Conservation (phyloP, 257 asterid genomes). For the Euphrasia confusa region DNA sequence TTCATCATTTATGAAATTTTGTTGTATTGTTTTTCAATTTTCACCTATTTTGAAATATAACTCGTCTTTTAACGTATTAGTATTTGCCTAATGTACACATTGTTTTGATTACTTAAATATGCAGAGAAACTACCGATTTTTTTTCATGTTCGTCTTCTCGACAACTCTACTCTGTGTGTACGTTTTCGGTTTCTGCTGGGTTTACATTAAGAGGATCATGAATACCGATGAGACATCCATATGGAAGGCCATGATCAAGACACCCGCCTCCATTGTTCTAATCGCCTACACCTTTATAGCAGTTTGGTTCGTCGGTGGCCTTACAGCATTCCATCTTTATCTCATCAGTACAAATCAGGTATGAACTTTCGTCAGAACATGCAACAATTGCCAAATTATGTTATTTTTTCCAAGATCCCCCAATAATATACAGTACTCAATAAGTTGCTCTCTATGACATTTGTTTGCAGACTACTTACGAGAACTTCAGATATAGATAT, state of each 20-base stretch:
- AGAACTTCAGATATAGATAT: conserved; percentile 89
- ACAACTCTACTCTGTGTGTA: conserved; percentile 90
- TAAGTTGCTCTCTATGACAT: background rate
- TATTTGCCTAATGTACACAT: conserved; percentile 3
- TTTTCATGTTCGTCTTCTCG: conserved; percentile 99
- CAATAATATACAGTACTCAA: background rate
- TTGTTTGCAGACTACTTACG: conserved; percentile 82
- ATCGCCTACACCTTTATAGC: conserved; percentile 83
- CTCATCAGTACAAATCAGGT: conserved; percentile 96
- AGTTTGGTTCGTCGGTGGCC: conserved; percentile 99
- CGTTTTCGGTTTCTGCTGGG: conserved; percentile 94
- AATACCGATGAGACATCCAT: conserved; percentile 53
- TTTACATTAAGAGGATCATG: conserved; percentile 75
- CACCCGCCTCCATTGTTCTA: conserved; percentile 89
- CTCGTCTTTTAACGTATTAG: background rate
- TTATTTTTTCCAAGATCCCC: background rate
- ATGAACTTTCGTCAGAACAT: conserved; percentile 2
- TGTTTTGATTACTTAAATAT: conserved; percentile 10
- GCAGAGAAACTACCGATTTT: conserved; percentile 98
- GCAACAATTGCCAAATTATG: background rate
- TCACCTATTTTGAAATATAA: background rate
- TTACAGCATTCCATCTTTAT: conserved; percentile 84
- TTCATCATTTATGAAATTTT: background rate
- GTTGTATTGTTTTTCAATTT: background rate
- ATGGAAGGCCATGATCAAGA: conserved; percentile 91